Conservation (phyloP, 139 green algal species). For the Nannochloris sp. region DNA sequence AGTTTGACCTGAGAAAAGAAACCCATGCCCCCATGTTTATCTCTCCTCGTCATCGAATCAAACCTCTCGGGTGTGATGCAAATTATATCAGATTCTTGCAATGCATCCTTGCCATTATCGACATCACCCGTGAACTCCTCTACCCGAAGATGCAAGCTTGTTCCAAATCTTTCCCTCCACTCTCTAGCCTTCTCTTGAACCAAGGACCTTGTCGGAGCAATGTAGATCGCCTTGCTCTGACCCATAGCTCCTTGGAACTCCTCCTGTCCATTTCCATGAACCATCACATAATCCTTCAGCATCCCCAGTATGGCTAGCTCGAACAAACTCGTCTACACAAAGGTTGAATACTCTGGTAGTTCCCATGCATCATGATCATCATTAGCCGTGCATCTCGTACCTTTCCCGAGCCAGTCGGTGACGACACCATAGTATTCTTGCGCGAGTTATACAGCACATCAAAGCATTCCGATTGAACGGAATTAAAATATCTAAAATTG, state of each 20-base stretch:
- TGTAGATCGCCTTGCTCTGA: constrained; percentile 48
- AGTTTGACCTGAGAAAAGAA: constrained; percentile 65
- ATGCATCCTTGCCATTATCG: constrained; percentile 14
- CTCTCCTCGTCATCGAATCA: constrained; percentile 50
- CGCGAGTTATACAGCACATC: constrained; percentile 28
- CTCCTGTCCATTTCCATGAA: not conserved
- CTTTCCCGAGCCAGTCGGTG: constrained; percentile 83
- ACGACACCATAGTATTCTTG: constrained; percentile 65
- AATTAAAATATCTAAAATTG: constrained; percentile 84
- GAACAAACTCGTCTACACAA: constrained; percentile 66
- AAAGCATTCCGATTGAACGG: constrained; percentile 85
- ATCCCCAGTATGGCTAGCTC: constrained; percentile 81
- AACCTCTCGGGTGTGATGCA: constrained; percentile 79
- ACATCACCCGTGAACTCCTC: constrained; percentile 66
- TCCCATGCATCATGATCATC: too few relatives aligned
- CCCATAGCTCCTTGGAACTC: constrained; percentile 11
- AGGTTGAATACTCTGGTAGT: too few relatives aligned
- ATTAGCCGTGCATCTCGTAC: too few relatives aligned
- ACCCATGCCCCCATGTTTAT: constrained; percentile 40
- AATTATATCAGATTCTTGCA: constrained; percentile 74
- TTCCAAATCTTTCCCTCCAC: constrained; percentile 56
- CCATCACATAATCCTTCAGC: constrained; percentile 30
- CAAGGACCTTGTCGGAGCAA: constrained; percentile 60
- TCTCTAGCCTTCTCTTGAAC: constrained; percentile 73
- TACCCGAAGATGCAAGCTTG: constrained; percentile 30